These are phyloP conservation scores for Primulina tabacum DNA, from an alignment of 257 asterid genomes.

Conservation along the genomic window DNA sequence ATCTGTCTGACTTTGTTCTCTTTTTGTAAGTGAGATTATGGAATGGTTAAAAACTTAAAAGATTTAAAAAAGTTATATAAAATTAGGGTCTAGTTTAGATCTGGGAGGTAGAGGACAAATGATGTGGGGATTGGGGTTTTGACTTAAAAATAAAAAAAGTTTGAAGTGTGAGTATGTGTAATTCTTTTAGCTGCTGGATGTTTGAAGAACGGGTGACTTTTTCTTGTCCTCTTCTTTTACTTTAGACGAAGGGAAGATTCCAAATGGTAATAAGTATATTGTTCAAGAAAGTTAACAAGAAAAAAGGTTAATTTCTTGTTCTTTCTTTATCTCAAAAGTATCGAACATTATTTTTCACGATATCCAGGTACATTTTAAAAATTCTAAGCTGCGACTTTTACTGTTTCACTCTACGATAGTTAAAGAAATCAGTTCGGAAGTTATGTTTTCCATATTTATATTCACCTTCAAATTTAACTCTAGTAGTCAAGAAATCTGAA, in stretches of 20 bases:
- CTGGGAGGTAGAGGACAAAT: conserved; percentile 46
- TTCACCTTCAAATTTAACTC: not conserved
- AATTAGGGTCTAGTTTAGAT: conserved; percentile 33
- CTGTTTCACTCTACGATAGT: not conserved
- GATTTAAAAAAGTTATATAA: conserved; percentile 1
- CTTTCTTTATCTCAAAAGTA: conserved; percentile 7
- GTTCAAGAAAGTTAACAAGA: conserved; percentile 15
- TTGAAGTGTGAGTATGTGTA: conserved; percentile 12
- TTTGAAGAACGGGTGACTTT: conserved; percentile 41
- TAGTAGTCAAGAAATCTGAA: not conserved
- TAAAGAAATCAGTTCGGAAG: not conserved
- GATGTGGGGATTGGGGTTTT: conserved; percentile 45
- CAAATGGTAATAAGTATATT: conserved; percentile 23
- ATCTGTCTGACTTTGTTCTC: not conserved
- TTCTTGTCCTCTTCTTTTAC: conserved; percentile 63
- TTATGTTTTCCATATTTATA: not conserved
- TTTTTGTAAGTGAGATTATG: conserved; percentile 6
- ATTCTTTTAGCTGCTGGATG: conserved; percentile 34
- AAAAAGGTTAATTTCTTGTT: not conserved
- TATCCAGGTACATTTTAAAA: not conserved
- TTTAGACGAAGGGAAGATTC: conserved; percentile 63
- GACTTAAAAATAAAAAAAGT: conserved; percentile 39
- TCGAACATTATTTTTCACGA: not conserved
- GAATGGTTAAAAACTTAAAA: conserved; percentile 8
- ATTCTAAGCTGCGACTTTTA: not conserved